Conservation (phyloP, 768 basidiomycete genomes). For the Galerina marginata region DNA sequence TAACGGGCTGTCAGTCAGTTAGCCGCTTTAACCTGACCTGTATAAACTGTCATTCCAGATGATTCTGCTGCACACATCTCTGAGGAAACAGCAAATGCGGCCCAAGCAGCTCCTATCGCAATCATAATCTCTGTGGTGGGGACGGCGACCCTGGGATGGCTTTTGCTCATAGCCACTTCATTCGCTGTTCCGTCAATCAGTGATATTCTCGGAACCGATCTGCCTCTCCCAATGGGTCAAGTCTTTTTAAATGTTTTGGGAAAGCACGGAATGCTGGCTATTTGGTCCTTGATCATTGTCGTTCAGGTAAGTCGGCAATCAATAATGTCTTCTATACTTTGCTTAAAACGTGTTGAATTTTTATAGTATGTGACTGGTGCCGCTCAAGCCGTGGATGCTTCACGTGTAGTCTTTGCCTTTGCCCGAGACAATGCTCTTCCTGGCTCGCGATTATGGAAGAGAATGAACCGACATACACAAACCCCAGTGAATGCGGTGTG, state of each 20-base stretch:
- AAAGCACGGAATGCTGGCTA: constrained; percentile 71
- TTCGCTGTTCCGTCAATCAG: constrained; percentile 64
- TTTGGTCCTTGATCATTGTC: constrained; percentile 75
- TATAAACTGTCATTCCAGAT: constrained; percentile 43
- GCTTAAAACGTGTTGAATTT: neutral
- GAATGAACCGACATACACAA: constrained; percentile 59
- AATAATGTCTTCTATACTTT: neutral
- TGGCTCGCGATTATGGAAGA: constrained; percentile 74
- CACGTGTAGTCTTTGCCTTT: constrained; percentile 77
- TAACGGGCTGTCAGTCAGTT: constrained; percentile 67
- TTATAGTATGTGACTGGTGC: constrained; percentile 72
- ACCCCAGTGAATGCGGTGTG: constrained; percentile 81
- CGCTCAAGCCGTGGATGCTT: constrained; percentile 77
- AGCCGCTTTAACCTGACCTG: neutral
- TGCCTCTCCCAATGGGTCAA: constrained; percentile 77
- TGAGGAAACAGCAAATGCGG: constrained; percentile 72
- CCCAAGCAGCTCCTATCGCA: constrained; percentile 67
- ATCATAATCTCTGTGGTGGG: constrained; percentile 67
- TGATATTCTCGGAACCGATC: constrained; percentile 48
- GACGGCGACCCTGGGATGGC: constrained; percentile 68
- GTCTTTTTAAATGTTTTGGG: constrained; percentile 69
- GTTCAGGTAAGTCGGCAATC: constrained; percentile 41
- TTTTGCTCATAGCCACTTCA: constrained; percentile 67
- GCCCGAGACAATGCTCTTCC: constrained; percentile 77
- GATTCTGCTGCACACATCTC: constrained; percentile 80